These are phyloP conservation scores for Candida dajiaensis DNA, from an alignment of 805 yeast species.

Conservation along the genomic window DNA sequence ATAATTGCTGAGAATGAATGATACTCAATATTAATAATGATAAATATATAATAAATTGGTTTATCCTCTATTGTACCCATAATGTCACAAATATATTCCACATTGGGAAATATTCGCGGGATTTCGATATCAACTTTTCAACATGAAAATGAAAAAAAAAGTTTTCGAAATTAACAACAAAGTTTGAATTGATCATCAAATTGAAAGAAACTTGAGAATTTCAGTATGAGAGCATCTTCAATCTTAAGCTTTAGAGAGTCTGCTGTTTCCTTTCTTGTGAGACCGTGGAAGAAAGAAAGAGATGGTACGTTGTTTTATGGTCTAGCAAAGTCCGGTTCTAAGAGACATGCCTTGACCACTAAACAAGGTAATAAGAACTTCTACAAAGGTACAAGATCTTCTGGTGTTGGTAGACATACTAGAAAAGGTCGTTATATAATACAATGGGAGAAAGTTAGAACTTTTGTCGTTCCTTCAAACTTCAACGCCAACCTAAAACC, in stretches of 20 bases:
- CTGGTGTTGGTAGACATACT: conserved; percentile 84
- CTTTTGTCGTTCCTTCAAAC: conserved; percentile 73
- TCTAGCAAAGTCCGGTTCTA: conserved; percentile 67
- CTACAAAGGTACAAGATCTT: conserved; percentile 95
- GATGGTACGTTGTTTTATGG: conserved; percentile 88
- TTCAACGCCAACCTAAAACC: conserved; percentile 53
- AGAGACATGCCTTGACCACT: conserved; percentile 77
- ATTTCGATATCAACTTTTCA: neutral
- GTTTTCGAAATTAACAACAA: neutral
- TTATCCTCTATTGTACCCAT: too few species aligned
- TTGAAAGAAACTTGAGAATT: neutral
- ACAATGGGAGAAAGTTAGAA: conserved; percentile 81
- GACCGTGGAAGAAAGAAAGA: conserved; percentile 85
- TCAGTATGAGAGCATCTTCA: conserved; percentile 43
- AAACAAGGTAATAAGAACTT: conserved; percentile 91
- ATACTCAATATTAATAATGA: too few species aligned
- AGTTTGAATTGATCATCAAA: neutral
- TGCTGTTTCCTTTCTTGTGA: conserved; percentile 43
- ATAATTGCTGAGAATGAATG: too few species aligned
- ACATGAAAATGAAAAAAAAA: neutral
- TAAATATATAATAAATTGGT: too few species aligned
- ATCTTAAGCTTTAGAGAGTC: conserved; percentile 43
- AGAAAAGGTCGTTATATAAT: conserved; percentile 68
- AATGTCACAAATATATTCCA: neutral
- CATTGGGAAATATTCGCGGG: neutral